phyloP scores from a whole-genome alignment of 2,329 filamentous ascomycete species.

The Onygenales sp. region DNA sequence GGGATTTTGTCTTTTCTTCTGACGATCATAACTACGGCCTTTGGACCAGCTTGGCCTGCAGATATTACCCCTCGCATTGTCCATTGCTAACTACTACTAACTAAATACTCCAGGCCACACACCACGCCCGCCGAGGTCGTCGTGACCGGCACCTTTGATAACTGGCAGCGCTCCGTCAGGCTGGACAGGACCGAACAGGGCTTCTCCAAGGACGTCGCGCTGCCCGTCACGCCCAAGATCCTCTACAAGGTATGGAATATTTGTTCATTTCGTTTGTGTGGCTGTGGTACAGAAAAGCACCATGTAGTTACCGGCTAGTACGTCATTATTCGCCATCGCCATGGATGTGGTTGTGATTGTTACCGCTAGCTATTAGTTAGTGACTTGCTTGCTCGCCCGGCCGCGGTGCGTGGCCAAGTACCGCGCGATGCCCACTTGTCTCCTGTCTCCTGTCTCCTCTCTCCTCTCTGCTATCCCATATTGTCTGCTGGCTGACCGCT shows the following conservation, averaged over 20 bases:
- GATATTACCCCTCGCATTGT: background rate
- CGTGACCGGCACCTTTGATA: constrained; percentile 92
- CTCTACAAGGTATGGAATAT: constrained; percentile 74
- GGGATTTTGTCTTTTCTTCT: background rate
- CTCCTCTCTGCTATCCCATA: too few species aligned
- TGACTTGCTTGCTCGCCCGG: background rate
- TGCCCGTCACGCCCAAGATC: constrained; percentile 60
- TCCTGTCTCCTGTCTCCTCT: too few species aligned
- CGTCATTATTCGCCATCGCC: constrained; percentile 4
- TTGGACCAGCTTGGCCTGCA: background rate
- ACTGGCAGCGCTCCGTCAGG: constrained; percentile 80
- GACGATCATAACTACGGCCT: background rate
- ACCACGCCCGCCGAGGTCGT: constrained; percentile 69
- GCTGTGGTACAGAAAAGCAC: background rate
- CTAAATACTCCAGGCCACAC: constrained; percentile 55
- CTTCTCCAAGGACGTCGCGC: constrained; percentile 76
- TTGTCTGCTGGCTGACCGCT: background rate
- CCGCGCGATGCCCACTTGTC: too few species aligned
- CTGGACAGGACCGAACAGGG: constrained; percentile 63
- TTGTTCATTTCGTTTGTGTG: background rate
- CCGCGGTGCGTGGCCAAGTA: too few species aligned
- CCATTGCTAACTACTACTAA: background rate
- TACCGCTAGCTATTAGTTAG: background rate
- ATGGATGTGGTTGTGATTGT: background rate
- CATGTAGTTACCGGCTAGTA: constrained; percentile 2